These are phyloP conservation scores for Phialemoniopsis sp. DNA, from an alignment of 2,329 filamentous ascomycete species.

Conservation along the genomic window DNA sequence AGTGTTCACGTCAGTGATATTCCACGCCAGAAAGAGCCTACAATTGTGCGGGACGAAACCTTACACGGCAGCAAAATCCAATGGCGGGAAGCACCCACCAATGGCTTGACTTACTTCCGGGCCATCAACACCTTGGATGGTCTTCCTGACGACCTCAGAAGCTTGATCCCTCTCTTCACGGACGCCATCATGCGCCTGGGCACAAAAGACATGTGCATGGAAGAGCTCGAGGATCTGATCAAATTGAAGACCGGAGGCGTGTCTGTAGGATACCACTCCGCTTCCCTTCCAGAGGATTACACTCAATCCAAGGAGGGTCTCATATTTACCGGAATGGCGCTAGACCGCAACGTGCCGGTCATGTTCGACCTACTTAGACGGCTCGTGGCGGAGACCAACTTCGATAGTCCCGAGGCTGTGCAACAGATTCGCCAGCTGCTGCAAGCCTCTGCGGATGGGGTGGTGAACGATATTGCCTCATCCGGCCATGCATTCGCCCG, in stretches of 20 bases:
- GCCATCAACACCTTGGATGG: constrained; percentile 77
- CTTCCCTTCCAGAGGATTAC: constrained; percentile 70
- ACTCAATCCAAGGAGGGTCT: constrained; percentile 74
- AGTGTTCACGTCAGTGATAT: constrained; percentile 89
- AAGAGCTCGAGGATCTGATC: constrained; percentile 91
- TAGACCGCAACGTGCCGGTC: constrained; percentile 84
- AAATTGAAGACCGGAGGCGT: constrained; percentile 95
- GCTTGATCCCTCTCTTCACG: constrained; percentile 84
- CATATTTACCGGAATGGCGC: constrained; percentile 77
- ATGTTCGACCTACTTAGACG: constrained; percentile 86
- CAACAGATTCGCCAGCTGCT: constrained; percentile 82
- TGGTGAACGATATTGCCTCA: constrained; percentile 86
- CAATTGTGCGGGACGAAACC: constrained; percentile 58
- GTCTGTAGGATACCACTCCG: constrained; percentile 78
- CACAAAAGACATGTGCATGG: constrained; percentile 83
- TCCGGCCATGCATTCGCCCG: constrained; percentile 86
- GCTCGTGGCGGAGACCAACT: constrained; percentile 83
- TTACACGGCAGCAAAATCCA: constrained; percentile 68
- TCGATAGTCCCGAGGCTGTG: constrained; percentile 77
- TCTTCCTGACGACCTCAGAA: constrained; percentile 78
- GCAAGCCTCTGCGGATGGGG: constrained; percentile 81
- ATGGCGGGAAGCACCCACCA: constrained; percentile 90
- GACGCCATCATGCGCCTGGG: constrained; percentile 92
- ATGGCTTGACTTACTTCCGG: constrained; percentile 93
- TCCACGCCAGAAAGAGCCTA: constrained; percentile 65